A percentile compares a stretch with the other conserved stretches of the same genome.
phyloP scores from a whole-genome alignment of 140 eudicot genomes.

The Ambrosia hybrid region DNA sequence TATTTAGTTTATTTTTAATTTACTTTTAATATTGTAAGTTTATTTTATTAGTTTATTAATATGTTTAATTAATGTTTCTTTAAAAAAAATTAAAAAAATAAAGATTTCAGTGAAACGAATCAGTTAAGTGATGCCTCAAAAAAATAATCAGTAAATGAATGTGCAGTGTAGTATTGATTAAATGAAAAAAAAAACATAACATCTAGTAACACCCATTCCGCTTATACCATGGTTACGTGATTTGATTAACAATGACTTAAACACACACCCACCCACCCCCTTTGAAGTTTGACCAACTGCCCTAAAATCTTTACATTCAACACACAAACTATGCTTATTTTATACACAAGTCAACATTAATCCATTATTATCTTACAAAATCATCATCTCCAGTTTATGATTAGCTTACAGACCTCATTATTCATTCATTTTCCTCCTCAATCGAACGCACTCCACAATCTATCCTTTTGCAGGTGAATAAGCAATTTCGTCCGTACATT shows the following conservation, averaged over 20 bases:
- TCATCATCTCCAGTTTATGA: constrained; percentile 23
- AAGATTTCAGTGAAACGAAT: too few relatives aligned
- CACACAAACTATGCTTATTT: constrained; percentile 7
- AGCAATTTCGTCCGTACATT: constrained; percentile 5
- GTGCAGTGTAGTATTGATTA: too few relatives aligned
- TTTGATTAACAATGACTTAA: not conserved
- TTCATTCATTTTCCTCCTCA: not conserved
- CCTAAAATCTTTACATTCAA: constrained; percentile 15
- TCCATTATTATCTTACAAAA: not conserved
- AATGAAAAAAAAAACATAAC: too few relatives aligned
- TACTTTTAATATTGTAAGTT: too few relatives aligned
- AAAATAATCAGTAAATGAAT: too few relatives aligned
- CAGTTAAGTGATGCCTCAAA: too few relatives aligned
- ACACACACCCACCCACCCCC: not conserved
- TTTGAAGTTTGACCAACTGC: constrained; percentile 16
- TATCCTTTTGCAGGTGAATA: constrained; percentile 39
- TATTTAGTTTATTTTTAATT: too few relatives aligned
- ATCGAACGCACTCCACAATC: constrained; percentile 19
- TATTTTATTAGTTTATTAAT: too few relatives aligned
- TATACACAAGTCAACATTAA: constrained; percentile 21
- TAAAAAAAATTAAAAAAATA: too few relatives aligned
- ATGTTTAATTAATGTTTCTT: too few relatives aligned
- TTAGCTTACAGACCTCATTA: constrained; percentile 20
- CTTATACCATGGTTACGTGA: not conserved
- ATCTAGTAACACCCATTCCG: too few relatives aligned